Evolutionary conservation across 352 stramenopile genomes (phyloP).

Genomic region (Pelagophyceae sp.): DNA sequence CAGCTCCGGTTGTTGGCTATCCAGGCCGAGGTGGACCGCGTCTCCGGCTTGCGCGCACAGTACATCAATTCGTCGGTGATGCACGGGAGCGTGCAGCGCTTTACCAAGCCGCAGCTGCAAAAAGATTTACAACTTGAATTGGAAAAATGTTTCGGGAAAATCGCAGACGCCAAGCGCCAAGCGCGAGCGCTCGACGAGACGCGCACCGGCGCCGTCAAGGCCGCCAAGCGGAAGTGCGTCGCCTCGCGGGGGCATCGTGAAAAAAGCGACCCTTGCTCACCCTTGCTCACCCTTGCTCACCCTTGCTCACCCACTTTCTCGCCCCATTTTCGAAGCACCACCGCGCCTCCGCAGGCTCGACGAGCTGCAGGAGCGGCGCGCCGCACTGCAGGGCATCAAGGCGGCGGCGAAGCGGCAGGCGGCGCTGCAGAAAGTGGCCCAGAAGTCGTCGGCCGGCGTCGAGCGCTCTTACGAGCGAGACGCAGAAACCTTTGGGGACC

Average conservation of each 20-base stretch:
- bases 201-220: background rate
- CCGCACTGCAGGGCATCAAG: background rate
- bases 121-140: slow-evolving; percentile 39
- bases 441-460: too few species aligned
- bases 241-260: too few species aligned
- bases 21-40: slow-evolving; percentile 40
- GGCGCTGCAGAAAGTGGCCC: too few species aligned
- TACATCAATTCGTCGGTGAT: slow-evolving; percentile 40
- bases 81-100: slow-evolving; percentile 43
- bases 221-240: background rate
- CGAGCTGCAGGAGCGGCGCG: background rate
- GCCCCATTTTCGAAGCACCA: too few species aligned
- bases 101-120: slow-evolving; percentile 40
- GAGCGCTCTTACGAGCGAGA: too few species aligned
- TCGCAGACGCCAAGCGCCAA: slow-evolving; percentile 27
- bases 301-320: too few species aligned
- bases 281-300: too few species aligned
- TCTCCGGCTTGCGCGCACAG: slow-evolving; percentile 30
- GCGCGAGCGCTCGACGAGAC: background rate
- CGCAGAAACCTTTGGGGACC: too few species aligned
- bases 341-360: too few species aligned
- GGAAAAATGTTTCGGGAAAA: slow-evolving; percentile 32
- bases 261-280: too few species aligned
- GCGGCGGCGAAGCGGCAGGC: too few species aligned
- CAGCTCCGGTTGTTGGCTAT: slow-evolving; percentile 39